Evolutionary conservation across 1,284 basidiomycete genomes (phyloP).

Genomic region (Ceratobasidium theobromae): DNA sequence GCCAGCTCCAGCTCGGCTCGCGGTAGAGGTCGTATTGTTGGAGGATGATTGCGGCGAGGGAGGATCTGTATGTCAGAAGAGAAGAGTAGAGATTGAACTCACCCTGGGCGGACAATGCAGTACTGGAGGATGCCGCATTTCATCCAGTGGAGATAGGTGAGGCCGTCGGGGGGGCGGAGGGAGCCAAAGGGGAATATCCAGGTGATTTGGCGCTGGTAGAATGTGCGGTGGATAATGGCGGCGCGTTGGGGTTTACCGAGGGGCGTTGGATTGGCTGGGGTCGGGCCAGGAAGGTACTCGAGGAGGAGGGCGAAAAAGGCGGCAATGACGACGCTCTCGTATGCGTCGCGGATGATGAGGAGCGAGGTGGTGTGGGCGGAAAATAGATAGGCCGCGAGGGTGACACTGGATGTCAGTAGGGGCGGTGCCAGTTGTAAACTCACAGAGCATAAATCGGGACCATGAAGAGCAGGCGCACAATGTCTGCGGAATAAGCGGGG

Average conservation of each 20-base stretch:
- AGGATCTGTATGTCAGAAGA: neutral
- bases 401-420: slow-evolving; percentile 43
- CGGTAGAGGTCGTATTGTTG: slow-evolving; percentile 71
- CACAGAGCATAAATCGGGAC: slow-evolving; percentile 68
- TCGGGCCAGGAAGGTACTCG: slow-evolving; percentile 57
- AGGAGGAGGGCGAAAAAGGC: slow-evolving; percentile 78
- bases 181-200: slow-evolving; percentile 74
- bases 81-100: too few relatives aligned
- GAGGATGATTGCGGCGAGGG: slow-evolving; percentile 58
- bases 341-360: slow-evolving; percentile 63
- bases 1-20: slow-evolving; percentile 66
- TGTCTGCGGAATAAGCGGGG: slow-evolving; percentile 49
- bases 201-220: slow-evolving; percentile 39
- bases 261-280: neutral
- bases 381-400: slow-evolving; percentile 68
- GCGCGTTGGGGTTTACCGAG: neutral
- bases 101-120: slow-evolving; percentile 67
- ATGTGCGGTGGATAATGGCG: neutral
- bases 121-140: slow-evolving; percentile 83
- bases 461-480: slow-evolving; percentile 75
- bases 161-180: slow-evolving; percentile 56
- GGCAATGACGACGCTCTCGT: slow-evolving; percentile 70
- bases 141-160: slow-evolving; percentile 75
- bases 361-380: slow-evolving; percentile 69
- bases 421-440: neutral